A percentile compares a stretch with the other conserved stretches of the same genome.
These are phyloP conservation scores for Elsinoe perseae DNA, from an alignment of 2,329 filamentous ascomycete genomes.

Conservation along the genomic window DNA sequence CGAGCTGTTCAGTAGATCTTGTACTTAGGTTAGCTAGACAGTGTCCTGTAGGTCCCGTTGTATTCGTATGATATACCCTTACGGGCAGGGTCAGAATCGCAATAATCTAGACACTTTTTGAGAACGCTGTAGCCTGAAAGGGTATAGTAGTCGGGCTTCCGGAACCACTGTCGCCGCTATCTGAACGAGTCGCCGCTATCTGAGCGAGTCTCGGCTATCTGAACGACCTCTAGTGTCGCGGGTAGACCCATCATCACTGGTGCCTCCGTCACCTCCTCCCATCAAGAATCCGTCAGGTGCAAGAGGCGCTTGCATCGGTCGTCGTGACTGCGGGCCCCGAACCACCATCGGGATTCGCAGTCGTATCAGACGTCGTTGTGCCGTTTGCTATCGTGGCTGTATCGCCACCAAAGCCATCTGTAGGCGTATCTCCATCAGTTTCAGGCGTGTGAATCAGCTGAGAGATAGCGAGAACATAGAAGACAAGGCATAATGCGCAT, in stretches of 20 bases:
- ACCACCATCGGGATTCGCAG: not conserved
- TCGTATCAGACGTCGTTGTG: not conserved
- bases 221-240: no score
- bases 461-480: not conserved
- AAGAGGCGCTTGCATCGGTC: not conserved
- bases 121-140: not conserved
- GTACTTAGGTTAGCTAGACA: conserved; percentile 15
- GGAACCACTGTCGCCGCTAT: not conserved
- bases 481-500: not conserved
- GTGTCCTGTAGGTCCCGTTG: conserved; percentile 12
- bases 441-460: not conserved
- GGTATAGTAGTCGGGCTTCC: not conserved
- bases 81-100: conserved; percentile 13
- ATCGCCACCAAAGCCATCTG: not conserved
- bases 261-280: not conserved
- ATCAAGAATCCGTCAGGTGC: not conserved
- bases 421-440: not conserved
- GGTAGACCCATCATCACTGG: not conserved
- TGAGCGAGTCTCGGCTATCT: no score
- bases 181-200: no score
- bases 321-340: not conserved
- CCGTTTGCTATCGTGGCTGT: not conserved
- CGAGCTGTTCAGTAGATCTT: conserved; percentile 12
- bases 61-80: conserved; percentile 16
- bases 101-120: conserved; percentile 15